Evolutionary conservation across 129 eudicot genomes (phyloP), one percentile per base, ranked within the genome.

Genomic region (Helianthus tuberosus): DNA sequence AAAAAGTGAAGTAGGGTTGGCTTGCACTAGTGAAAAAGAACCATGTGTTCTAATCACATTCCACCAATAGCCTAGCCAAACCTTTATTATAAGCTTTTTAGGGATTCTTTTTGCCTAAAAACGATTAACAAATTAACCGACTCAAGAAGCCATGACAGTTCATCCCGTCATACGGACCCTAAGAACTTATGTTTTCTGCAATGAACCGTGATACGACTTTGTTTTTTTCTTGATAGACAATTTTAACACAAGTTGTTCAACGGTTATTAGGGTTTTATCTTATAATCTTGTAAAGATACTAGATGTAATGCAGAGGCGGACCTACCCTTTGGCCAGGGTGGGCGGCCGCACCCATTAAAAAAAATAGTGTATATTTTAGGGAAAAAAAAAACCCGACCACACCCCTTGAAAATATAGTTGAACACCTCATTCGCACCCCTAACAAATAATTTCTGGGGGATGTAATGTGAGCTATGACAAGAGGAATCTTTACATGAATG

Each of bases 1-100:
- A 53, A 78, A 78, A 71, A 71, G 77, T 71, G 59, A 71, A 54
- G 77, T 52, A 71, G 73, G 77, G 77, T 71, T 78, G 82, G 72
- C 65, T 64, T 70, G 77, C 77, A 78, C 82, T 78, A 71, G 72
- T 71, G 66, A 78, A 71, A 78, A 78, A 29, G 15, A 43, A 70
- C 71, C 65, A 78, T 36, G 69, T 62, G 60, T 51, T 63, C 59
- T 71, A 78, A 52, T 71, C 41, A 78, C 29, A 52, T 51, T 78
- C 51, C 82, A 78, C 44, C 77, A 63, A 63, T 63, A 25, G 44
- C 35, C 74, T 66, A 25, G 35, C 74, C 54, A 25, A 66, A 54
- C 72, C 67, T 53, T 62, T 67, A 67, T 52, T 41, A 46, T 27
- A 68, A 76, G 23, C 77, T 63, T 71, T 73, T 71, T 63, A 51